Percentiles rank a stretch among this genome's conserved stretches.
These are phyloP conservation scores for Cercospora brassicicola DNA, from an alignment of 2,329 filamentous ascomycete species.

Conservation along the genomic window DNA sequence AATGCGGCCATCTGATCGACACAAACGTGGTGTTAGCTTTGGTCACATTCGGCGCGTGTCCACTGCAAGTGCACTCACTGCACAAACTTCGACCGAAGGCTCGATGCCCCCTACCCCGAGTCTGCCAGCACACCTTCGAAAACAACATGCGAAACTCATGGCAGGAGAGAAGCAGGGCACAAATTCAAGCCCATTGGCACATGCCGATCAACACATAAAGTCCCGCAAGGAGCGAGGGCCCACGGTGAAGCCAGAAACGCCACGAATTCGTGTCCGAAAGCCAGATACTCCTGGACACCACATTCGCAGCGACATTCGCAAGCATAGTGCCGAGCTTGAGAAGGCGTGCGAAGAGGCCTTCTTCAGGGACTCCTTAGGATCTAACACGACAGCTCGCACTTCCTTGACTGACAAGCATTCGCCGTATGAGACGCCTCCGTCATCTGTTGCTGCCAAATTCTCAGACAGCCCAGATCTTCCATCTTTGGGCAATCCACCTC, in stretches of 20 bases:
- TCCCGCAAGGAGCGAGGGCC: conserved; percentile 39
- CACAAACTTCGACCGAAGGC: conserved; percentile 31
- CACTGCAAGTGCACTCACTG: conserved; percentile 42
- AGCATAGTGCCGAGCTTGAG: conserved; percentile 80
- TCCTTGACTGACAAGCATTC: conserved; percentile 39
- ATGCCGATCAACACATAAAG: conserved; percentile 34
- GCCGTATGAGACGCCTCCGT: conserved; percentile 35
- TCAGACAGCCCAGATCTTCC: conserved; percentile 29
- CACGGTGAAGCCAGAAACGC: conserved; percentile 29
- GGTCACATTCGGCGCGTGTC: conserved; percentile 54
- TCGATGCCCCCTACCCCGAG: conserved; percentile 32
- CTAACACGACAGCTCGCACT: conserved; percentile 48
- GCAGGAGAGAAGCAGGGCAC: conserved; percentile 25
- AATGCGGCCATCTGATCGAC: conserved; percentile 53
- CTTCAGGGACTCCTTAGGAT: conserved; percentile 63
- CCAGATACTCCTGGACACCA: conserved; percentile 50
- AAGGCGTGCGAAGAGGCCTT: conserved; percentile 93
- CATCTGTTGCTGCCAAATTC: conserved; percentile 46
- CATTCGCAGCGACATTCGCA: conserved; percentile 75
- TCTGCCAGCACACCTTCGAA: conserved; percentile 30
- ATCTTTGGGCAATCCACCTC: conserved; percentile 29
- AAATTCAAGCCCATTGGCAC: conserved; percentile 36
- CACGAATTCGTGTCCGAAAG: conserved; percentile 41
- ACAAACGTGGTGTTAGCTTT: conserved; percentile 66
- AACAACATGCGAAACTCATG: conserved; percentile 26